Percentiles rank a stretch among this genome's conserved stretches.
Evolutionary conservation across 345 rosid genomes (phyloP).

Genomic region (Reutealis trisperma): DNA sequence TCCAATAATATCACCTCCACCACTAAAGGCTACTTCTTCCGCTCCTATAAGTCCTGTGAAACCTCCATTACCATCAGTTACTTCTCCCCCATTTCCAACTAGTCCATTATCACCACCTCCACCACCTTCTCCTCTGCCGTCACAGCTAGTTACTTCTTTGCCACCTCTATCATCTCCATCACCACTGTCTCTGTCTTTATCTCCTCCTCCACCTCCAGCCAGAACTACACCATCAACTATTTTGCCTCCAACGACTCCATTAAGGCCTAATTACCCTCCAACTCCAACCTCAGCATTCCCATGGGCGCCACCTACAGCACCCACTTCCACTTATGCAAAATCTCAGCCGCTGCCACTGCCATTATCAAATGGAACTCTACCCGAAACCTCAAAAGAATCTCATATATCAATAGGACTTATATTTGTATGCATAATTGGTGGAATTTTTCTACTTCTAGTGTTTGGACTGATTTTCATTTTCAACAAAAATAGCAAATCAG

Average conservation of each 20-base stretch:
- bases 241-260: not conserved
- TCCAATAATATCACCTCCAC: not conserved
- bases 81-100: not conserved
- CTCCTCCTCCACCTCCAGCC: slow-evolving; percentile 9
- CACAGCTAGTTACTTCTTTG: not conserved
- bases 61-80: slow-evolving; percentile 20
- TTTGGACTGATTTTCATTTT: slow-evolving; percentile 22
- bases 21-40: not conserved
- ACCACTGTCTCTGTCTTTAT: not conserved
- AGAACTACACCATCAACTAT: not conserved
- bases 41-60: slow-evolving; percentile 9
- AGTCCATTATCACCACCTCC: not conserved
- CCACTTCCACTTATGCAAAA: not conserved
- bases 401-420: slow-evolving; percentile 22
- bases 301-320: not conserved
- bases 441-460: slow-evolving; percentile 30
- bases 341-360: slow-evolving; percentile 19
- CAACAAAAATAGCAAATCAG: slow-evolving; percentile 19
- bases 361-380: slow-evolving; percentile 17
- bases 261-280: not conserved
- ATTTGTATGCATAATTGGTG: slow-evolving; percentile 25
- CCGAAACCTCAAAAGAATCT: slow-evolving; percentile 17
- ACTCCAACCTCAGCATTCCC: not conserved
- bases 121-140: not conserved
- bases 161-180: slow-evolving; percentile 6